These are phyloP conservation scores for Hypoxylon crocopeplum DNA, from an alignment of 495 filamentous ascomycete genomes.

Conservation along the genomic window DNA sequence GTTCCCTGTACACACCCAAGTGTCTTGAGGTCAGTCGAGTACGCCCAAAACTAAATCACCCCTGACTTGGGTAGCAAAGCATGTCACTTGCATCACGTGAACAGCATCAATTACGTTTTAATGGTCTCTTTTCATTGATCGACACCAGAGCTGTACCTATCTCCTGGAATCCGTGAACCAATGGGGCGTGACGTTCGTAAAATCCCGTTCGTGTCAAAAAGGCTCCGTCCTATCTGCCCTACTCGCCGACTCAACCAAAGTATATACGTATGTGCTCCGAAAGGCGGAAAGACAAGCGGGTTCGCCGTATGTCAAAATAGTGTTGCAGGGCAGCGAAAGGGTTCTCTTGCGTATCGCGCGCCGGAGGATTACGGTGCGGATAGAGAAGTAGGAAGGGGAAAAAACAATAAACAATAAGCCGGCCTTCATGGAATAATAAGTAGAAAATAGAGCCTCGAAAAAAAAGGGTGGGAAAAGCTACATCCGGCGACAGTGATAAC, in stretches of 20 bases:
- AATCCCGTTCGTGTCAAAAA: conserved; percentile 33
- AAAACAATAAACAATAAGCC: conserved; percentile 38
- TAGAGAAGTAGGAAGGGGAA: conserved; percentile 32
- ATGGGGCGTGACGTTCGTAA: conserved; percentile 45
- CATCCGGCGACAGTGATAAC: conserved; percentile 30
- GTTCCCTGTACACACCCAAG: too few species aligned
- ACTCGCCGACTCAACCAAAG: conserved; percentile 12
- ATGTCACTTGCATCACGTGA: not conserved
- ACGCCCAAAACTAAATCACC: too few species aligned
- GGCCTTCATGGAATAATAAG: conserved; percentile 35
- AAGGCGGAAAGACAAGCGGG: conserved; percentile 11
- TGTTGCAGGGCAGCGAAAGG: conserved; percentile 23
- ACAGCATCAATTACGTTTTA: conserved; percentile 13
- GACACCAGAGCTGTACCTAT: conserved; percentile 36
- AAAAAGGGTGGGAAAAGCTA: conserved; percentile 30
- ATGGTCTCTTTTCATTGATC: conserved; percentile 41
- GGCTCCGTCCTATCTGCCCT: conserved; percentile 22
- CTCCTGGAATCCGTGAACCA: conserved; percentile 38
- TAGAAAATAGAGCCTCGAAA: conserved; percentile 42
- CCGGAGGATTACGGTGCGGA: conserved; percentile 16
- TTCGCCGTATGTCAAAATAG: conserved; percentile 9
- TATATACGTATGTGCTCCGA: conserved; percentile 23
- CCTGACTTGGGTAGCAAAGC: too few species aligned
- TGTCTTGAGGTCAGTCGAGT: too few species aligned
- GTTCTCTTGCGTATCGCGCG: conserved; percentile 13